A percentile compares a stretch with the other conserved stretches of the same genome.
Conservation (phyloP, 1,284 basidiomycete species). For the Austropuccinia psidii region DNA sequence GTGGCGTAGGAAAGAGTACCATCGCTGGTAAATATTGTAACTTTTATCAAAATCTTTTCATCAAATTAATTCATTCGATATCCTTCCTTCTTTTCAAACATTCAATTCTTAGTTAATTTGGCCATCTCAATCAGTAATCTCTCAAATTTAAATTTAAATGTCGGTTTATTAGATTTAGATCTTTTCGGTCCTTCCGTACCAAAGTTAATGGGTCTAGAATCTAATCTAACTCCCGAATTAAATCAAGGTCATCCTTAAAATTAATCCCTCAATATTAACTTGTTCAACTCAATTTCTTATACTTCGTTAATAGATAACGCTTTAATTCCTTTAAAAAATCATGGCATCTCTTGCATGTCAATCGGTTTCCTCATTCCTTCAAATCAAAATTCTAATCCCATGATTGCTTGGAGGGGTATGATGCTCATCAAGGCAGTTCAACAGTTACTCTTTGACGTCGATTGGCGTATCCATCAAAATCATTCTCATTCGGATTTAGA, state of each 20-base stretch:
- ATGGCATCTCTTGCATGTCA: conserved; percentile 89
- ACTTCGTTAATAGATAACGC: conserved; percentile 49
- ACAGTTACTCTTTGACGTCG: conserved; percentile 91
- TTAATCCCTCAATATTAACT: conserved; percentile 9
- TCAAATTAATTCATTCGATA: background rate
- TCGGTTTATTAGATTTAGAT: conserved; percentile 88
- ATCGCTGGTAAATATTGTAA: conserved; percentile 60
- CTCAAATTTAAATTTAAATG: conserved; percentile 46
- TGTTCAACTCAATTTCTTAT: background rate
- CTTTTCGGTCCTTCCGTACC: conserved; percentile 96
- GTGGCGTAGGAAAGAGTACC: conserved; percentile 94
- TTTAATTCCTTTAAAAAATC: conserved; percentile 75
- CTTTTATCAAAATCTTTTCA: background rate
- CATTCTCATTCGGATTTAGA: conserved; percentile 56
- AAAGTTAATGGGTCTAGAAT: conserved; percentile 82
- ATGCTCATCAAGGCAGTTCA: conserved; percentile 99
- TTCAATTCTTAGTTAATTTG: conserved; percentile 60
- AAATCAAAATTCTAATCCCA: conserved; percentile 56
- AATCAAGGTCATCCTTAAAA: conserved; percentile 49
- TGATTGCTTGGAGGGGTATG: conserved; percentile 89
- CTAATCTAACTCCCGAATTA: conserved; percentile 68
- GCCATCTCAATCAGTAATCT: conserved; percentile 61
- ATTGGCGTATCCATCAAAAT: conserved; percentile 58
- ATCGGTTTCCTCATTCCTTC: conserved; percentile 67
- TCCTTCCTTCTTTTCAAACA: background rate